These are phyloP conservation scores for Penicillium glabrum DNA, from an alignment of 2,329 filamentous ascomycete genomes.

Conservation along the genomic window DNA sequence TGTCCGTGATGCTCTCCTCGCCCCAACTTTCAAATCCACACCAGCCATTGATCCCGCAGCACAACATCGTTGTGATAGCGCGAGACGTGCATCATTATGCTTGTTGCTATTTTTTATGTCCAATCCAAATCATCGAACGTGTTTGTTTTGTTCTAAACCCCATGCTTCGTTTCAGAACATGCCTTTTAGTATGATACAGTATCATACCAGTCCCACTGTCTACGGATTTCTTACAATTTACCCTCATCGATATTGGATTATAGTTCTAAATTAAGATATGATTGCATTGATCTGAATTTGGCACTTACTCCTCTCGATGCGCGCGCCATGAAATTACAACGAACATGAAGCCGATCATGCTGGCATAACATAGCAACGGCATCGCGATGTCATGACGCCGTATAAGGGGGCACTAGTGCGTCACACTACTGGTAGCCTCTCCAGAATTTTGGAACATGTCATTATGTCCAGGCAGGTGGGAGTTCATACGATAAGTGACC, in stretches of 20 bases:
- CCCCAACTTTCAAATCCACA: background rate
- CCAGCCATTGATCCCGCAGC: background rate
- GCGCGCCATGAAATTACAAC: no score
- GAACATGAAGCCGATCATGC: no score
- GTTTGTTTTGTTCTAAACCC: background rate
- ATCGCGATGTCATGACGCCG: no score
- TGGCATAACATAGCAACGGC: no score
- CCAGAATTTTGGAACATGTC: no score
- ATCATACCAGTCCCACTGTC: background rate
- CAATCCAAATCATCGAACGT: background rate
- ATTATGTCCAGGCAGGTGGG: no score
- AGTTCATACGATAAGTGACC: no score
- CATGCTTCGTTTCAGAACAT: background rate
- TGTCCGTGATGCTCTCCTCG: background rate
- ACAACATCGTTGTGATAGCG: background rate
- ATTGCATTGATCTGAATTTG: no score
- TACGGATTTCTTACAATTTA: background rate
- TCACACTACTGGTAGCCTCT: no score
- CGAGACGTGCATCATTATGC: background rate
- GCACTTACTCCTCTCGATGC: no score
- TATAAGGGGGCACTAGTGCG: no score
- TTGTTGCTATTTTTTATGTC: background rate
- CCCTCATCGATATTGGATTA: background rate
- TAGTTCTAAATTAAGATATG: background rate
- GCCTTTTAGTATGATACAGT: background rate